phyloP scores from a whole-genome alignment of 1,284 basidiomycete species.

The Entoloma clypeatum region DNA sequence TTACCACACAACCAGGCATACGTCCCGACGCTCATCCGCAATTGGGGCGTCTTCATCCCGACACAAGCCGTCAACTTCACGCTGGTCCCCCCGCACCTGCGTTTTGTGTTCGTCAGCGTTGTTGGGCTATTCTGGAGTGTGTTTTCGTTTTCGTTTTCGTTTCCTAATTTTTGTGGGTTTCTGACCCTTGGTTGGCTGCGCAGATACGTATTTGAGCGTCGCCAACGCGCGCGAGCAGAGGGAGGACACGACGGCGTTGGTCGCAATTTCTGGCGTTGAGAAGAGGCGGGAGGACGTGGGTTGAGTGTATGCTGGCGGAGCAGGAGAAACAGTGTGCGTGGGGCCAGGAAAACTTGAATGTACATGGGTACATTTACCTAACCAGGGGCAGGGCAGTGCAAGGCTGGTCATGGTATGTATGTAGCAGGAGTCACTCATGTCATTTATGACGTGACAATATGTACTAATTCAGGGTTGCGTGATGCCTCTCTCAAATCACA shows the following conservation, averaged over 20 bases:
- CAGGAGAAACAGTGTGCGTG: too few species aligned
- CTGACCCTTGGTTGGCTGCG: not conserved
- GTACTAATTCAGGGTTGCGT: too few species aligned
- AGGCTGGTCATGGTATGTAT: too few species aligned
- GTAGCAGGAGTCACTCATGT: too few species aligned
- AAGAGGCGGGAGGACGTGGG: not conserved
- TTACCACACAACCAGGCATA: conserved; percentile 45
- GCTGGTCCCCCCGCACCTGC: conserved; percentile 73
- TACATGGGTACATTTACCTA: too few species aligned
- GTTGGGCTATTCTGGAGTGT: conserved; percentile 86
- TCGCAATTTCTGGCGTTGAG: too few species aligned
- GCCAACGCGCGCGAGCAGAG: conserved; percentile 28
- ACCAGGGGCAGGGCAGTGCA: too few species aligned
- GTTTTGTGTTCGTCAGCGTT: conserved; percentile 73
- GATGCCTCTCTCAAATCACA: too few species aligned
- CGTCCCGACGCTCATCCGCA: conserved; percentile 64
- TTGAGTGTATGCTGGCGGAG: not conserved
- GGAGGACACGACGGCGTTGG: conserved; percentile 1
- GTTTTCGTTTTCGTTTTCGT: conserved; percentile 25
- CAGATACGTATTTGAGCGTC: conserved; percentile 38
- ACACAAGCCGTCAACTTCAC: conserved; percentile 82
- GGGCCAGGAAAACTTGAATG: too few species aligned
- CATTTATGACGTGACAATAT: too few species aligned
- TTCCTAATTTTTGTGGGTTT: not conserved
- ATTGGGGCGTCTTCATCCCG: conserved; percentile 79